Conservation (phyloP, 1,284 basidiomycete species). For the Ceratobasidium sp. region DNA sequence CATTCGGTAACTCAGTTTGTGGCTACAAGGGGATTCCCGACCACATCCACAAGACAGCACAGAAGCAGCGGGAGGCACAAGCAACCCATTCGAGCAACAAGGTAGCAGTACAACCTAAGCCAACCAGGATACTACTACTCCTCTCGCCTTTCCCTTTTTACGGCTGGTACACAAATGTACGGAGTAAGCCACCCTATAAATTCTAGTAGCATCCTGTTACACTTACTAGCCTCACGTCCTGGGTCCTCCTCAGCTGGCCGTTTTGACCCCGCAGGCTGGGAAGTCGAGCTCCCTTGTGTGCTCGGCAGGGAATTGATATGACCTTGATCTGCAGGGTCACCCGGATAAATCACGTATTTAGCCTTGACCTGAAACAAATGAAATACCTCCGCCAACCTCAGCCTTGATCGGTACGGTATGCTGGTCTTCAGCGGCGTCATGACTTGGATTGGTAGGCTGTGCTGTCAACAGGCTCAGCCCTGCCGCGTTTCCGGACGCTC, state of each 20-base stretch:
- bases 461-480: neutral
- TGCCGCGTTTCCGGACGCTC: neutral
- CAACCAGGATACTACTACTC: neutral
- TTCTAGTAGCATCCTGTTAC: neutral
- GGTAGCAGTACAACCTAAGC: neutral
- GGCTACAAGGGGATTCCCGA: too few relatives aligned
- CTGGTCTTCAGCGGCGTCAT: neutral
- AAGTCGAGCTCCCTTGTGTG: neutral
- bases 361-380: neutral
- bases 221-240: neutral
- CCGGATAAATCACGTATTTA: neutral
- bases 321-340: neutral
- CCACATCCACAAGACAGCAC: too few relatives aligned
- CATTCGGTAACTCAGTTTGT: too few relatives aligned
- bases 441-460: neutral
- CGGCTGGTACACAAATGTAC: neutral
- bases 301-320: neutral
- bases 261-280: neutral
- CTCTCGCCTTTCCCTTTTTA: constrained; percentile 17
- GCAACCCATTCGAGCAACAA: too few relatives aligned
- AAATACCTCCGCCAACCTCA: neutral
- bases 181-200: neutral
- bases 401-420: neutral
- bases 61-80: too few relatives aligned
- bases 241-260: neutral